Evolutionary conservation across 331 rosid genomes (phyloP).

Genomic region (Malus hybrid): DNA sequence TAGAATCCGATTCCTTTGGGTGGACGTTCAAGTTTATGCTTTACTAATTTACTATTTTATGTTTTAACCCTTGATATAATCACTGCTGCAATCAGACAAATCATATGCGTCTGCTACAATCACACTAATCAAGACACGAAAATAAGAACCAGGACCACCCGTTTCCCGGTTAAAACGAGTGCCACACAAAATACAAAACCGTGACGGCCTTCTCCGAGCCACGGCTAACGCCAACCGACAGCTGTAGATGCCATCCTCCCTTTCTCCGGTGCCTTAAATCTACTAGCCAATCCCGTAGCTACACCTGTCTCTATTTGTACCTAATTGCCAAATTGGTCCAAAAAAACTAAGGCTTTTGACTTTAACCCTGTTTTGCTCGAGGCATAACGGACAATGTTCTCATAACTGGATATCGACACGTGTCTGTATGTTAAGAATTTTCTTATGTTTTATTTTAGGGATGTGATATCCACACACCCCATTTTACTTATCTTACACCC

Average conservation of each 20-base stretch:
- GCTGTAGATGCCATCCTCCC: slow-evolving; percentile 6
- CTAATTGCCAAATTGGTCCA: not conserved
- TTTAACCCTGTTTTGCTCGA: not conserved
- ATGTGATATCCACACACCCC: too few species aligned
- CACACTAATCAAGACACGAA: not conserved
- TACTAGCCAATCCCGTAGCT: not conserved
- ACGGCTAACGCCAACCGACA: slow-evolving; percentile 1
- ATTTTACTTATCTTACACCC: too few species aligned
- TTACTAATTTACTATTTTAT: too few species aligned
- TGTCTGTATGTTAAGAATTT: too few species aligned
- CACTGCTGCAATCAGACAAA: not conserved
- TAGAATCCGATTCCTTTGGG: too few species aligned
- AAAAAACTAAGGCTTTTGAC: not conserved
- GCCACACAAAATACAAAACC: not conserved
- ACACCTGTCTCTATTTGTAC: not conserved
- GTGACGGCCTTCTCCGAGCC: not conserved
- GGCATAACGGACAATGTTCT: not conserved
- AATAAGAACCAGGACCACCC: not conserved
- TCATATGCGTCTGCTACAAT: not conserved
- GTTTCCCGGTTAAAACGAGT: slow-evolving; percentile 4
- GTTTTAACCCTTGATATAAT: too few species aligned
- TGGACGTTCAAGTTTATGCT: too few species aligned
- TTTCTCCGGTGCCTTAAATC: not conserved
- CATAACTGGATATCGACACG: too few species aligned
- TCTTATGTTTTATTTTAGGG: too few species aligned